A percentile compares a stretch with the other conserved stretches of the same genome.
These are phyloP conservation scores for Saccharomycopsis phalli DNA, from an alignment of 1,139 yeast genomes.

Conservation along the genomic window DNA sequence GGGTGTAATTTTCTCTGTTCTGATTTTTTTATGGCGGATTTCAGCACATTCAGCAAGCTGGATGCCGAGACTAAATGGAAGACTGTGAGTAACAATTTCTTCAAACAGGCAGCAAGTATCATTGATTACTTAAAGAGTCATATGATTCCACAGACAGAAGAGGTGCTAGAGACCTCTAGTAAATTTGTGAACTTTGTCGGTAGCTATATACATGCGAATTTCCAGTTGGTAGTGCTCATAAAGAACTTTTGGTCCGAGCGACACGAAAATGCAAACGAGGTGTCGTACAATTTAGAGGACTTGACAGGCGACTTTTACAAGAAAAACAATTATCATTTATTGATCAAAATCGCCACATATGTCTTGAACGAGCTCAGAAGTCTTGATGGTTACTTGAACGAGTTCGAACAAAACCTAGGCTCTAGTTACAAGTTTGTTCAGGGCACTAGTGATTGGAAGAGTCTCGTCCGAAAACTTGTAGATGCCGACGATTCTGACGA, in stretches of 20 bases:
- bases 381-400: constrained; percentile 7
- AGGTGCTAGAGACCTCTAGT: constrained; percentile 7
- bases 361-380: constrained; percentile 7
- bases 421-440: background rate
- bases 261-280: constrained; percentile 3
- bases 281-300: constrained; percentile 11
- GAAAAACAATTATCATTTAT: constrained; percentile 14
- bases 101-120: constrained; percentile 16
- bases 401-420: constrained; percentile 1
- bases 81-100: constrained; percentile 8
- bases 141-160: background rate
- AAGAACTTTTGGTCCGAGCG: constrained; percentile 18
- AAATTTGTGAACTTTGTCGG: constrained; percentile 12
- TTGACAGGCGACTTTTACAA: constrained; percentile 15
- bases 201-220: constrained; percentile 12
- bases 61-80: constrained; percentile 12
- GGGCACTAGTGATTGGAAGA: background rate
- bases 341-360: constrained; percentile 13
- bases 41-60: background rate
- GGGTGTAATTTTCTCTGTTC: constrained; percentile 5
- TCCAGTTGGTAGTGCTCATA: constrained; percentile 15
- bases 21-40: constrained; percentile 8
- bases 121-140: constrained; percentile 4
- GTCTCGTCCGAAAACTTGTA: background rate
- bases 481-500: constrained; percentile 2